These are phyloP conservation scores for Ichthyophthirius multifiliis DNA, from an alignment of 169 alveolate genomes.

Conservation along the genomic window DNA sequence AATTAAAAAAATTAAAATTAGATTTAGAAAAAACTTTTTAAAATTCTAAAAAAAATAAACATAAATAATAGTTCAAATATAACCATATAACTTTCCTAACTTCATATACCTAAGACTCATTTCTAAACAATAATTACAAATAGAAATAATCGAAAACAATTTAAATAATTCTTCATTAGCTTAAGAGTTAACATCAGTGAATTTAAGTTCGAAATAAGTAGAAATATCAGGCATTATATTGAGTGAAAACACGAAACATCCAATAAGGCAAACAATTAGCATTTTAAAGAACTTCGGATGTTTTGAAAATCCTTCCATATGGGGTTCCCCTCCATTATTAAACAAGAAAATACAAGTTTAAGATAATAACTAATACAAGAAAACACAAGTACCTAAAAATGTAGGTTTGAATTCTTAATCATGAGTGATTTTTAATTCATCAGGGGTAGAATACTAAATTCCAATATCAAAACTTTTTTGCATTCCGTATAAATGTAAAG, in stretches of 20 bases:
- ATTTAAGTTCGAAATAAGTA: slow-evolving; percentile 17
- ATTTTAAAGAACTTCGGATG: background rate
- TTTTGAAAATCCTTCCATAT: slow-evolving; percentile 5
- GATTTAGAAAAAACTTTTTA: no score
- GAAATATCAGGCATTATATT: slow-evolving; percentile 3
- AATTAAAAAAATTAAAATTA: no score
- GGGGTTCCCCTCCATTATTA: slow-evolving; percentile 46
- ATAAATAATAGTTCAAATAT: no score
- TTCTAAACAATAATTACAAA: slow-evolving; percentile 10
- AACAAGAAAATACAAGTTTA: slow-evolving; percentile 38
- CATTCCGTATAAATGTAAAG: slow-evolving; percentile 56
- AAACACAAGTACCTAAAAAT: slow-evolving; percentile 69
- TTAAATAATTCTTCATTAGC: slow-evolving; percentile 14
- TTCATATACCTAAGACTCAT: slow-evolving; percentile 21
- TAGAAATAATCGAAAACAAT: background rate
- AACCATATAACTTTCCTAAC: slow-evolving; percentile 10
- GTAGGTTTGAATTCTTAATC: slow-evolving; percentile 86
- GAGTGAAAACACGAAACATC: slow-evolving; percentile 21
- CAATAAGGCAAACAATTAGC: slow-evolving; percentile 9
- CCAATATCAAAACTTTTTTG: slow-evolving; percentile 38
- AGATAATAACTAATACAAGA: slow-evolving; percentile 42
- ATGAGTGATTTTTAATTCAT: slow-evolving; percentile 59
- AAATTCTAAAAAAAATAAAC: no score
- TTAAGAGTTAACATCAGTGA: background rate
- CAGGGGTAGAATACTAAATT: slow-evolving; percentile 34